phyloP scores from a whole-genome alignment of 257 asterid species.

The Leptodermis oblonga region DNA sequence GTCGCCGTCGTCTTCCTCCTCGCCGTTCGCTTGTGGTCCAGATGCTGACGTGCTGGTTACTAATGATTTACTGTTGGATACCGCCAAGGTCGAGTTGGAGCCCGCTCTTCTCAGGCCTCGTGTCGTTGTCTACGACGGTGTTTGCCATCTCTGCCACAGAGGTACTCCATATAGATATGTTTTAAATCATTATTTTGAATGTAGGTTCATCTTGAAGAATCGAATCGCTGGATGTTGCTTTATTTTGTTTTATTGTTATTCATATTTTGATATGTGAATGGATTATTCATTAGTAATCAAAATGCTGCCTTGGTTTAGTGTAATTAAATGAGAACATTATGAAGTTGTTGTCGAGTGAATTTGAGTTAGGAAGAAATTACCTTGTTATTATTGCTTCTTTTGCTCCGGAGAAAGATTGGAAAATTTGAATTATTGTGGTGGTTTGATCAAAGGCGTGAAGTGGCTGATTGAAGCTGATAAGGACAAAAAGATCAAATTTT shows the following conservation, averaged over 20 bases:
- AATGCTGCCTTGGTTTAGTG: not conserved
- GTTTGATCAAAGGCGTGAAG: constrained; percentile 60
- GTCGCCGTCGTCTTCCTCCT: constrained; percentile 14
- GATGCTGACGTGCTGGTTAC: constrained; percentile 36
- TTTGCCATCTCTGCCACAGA: constrained; percentile 79
- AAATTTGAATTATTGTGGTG: constrained; percentile 1
- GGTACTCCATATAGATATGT: constrained; percentile 29
- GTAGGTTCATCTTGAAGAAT: not conserved
- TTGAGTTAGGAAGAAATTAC: not conserved
- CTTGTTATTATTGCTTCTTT: not conserved
- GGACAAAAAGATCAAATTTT: constrained; percentile 76
- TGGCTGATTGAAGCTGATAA: constrained; percentile 70
- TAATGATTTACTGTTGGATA: constrained; percentile 27
- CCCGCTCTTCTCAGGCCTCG: constrained; percentile 63
- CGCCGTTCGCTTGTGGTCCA: constrained; percentile 11
- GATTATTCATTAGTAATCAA: not conserved
- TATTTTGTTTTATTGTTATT: not conserved
- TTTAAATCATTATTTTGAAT: not conserved
- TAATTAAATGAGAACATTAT: not conserved
- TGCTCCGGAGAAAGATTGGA: not conserved
- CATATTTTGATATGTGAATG: not conserved
- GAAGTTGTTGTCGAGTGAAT: not conserved
- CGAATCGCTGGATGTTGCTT: not conserved
- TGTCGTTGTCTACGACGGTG: constrained; percentile 85
- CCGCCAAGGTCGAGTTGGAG: constrained; percentile 24